Conservation (phyloP, 2,329 filamentous ascomycete species). For the Immersiporthe knoxdaviesiana region DNA sequence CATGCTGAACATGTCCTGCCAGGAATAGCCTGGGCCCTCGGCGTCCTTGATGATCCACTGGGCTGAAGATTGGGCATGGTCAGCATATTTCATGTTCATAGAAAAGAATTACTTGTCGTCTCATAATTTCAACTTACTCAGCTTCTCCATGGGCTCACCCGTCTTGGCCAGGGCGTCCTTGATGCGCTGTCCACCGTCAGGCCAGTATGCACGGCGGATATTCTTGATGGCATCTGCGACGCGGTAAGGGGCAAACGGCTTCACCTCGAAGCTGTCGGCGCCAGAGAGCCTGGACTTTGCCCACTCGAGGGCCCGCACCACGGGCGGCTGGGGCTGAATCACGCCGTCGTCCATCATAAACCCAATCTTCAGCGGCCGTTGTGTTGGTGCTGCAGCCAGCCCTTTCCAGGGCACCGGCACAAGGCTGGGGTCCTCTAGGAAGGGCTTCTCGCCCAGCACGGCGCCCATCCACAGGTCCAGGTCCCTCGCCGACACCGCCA, state of each 20-base stretch:
- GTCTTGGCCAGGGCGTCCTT: slow-evolving; percentile 40
- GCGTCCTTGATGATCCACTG: slow-evolving; percentile 44
- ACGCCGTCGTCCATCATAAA: slow-evolving; percentile 45
- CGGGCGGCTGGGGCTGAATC: slow-evolving; percentile 44
- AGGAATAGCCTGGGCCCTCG: slow-evolving; percentile 33
- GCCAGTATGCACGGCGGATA: slow-evolving; percentile 50
- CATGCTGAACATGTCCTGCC: slow-evolving; percentile 34
- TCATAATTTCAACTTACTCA: slow-evolving; percentile 40
- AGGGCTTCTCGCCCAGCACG: slow-evolving; percentile 34
- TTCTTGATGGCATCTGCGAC: slow-evolving; percentile 36
- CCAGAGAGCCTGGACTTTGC: slow-evolving; percentile 34
- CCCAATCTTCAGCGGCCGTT: slow-evolving; percentile 44
- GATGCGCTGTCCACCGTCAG: slow-evolving; percentile 44
- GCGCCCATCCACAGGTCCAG: slow-evolving; percentile 41
- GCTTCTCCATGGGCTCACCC: slow-evolving; percentile 48
- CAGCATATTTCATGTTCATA: too few species aligned
- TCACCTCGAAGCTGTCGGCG: slow-evolving; percentile 37
- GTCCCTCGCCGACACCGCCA: slow-evolving; percentile 39
- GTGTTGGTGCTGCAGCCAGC: background rate
- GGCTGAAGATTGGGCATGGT: slow-evolving; percentile 20
- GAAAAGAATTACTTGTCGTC: too few species aligned
- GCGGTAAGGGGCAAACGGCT: slow-evolving; percentile 40
- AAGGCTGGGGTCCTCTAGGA: slow-evolving; percentile 36
- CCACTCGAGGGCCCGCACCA: slow-evolving; percentile 42
- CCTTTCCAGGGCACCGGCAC: slow-evolving; percentile 38